phyloP scores from a whole-genome alignment of 108 stramenopile species.

The Nitzschia sp. region DNA sequence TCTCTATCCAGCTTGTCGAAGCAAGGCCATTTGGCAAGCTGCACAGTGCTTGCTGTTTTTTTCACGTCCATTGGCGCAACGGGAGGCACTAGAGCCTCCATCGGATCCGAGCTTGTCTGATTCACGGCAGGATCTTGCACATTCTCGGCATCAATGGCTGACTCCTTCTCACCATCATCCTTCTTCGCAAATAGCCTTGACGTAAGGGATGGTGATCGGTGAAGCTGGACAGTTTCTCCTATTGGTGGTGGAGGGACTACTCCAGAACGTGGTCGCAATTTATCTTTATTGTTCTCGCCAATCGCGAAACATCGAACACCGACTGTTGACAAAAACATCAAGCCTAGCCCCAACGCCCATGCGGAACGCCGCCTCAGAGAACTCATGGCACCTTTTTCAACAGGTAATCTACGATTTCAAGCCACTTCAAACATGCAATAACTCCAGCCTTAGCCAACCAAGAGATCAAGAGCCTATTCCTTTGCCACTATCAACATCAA shows the following conservation, averaged over 20 bases:
- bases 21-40: constrained; percentile 50
- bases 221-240: not conserved
- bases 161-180: not conserved
- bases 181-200: not conserved
- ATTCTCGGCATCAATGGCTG: not conserved
- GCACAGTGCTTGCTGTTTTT: not conserved
- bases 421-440: too few species aligned
- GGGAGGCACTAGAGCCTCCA: not conserved
- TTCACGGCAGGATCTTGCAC: too few species aligned
- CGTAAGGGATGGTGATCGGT: not conserved
- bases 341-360: not conserved
- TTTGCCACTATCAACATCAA: too few species aligned
- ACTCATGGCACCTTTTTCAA: too few species aligned
- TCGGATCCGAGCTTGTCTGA: not conserved
- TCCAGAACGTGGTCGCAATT: not conserved
- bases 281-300: constrained; percentile 6
- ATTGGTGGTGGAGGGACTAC: not conserved
- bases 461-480: too few species aligned
- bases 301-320: constrained; percentile 27
- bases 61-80: not conserved
- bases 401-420: too few species aligned
- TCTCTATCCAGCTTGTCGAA: constrained; percentile 71
- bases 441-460: too few species aligned
- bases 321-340: constrained; percentile 9
- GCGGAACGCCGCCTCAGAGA: not conserved